Base-by-base conservation (phyloP, 345 rosid genomes). In the Linum trigynum region DNA sequence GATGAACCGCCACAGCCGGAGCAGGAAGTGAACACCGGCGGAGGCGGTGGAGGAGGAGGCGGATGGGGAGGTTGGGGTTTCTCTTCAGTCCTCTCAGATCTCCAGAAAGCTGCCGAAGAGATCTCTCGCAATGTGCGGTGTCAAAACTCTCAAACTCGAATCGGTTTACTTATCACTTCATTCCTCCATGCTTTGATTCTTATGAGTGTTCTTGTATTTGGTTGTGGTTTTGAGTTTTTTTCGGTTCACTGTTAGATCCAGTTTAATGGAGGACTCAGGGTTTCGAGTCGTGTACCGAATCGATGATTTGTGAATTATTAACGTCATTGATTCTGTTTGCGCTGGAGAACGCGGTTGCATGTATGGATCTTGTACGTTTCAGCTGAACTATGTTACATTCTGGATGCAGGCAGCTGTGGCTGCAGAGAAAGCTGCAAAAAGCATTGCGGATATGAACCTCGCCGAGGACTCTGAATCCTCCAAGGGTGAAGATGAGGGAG, bases 41-140 rank as follows among this genome's bases (percentile, higher is more conserved):
- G 63, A 23, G 63, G 60, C n/a, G 60, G 61, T 12, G 61, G 63
- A 23, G 63, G 64, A 0, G 75, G 79, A 2, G 82, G 85, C 61
- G 87, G 95, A 41, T 85, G 98, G 76, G 91, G 97, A 57, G 94
- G 97, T 3, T 90, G 99, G 97, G 95, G 96, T 7, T 86, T 89
- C 70, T 84, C 95, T 40, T 70, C 96, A 2, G 87, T 90, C 65
- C 77, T 94, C 32, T 82, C 97, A 37, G 97, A 88, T 84, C 89
- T 94, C 72, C 99, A 94, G 69, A 90, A 94, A 74, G 96, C 92
- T 32, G 96, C 95, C 0, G 91, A 87, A 74, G 99, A 90, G 83
- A 84, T 94, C 64, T 83, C 96, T 67, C 99, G 97, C 77, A 88
- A 83, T 82, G 99, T 90, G 79, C 53, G 57, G 67, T 68, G 45